Evolutionary conservation across 202 grass and related monocot species (phyloP), one percentile per base, ranked within the genome.

Genomic region (Zoysia matrella): DNA sequence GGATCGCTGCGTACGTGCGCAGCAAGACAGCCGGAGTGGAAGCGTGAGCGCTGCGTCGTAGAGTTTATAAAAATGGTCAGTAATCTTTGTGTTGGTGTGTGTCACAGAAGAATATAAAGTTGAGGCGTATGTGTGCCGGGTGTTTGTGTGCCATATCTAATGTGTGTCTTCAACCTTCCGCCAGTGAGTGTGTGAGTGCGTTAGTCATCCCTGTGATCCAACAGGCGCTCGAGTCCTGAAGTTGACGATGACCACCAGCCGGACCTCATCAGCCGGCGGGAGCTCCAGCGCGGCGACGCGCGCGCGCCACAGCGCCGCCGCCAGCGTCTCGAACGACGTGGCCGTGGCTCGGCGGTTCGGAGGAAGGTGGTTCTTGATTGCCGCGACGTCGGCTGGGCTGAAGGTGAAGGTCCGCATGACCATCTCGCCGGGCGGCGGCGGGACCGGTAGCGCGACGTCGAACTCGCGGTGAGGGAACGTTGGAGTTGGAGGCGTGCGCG

Each of bases 321-420:
- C 75, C 16, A 97, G 80, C 46, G 74, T 47, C 62, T 97, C 91
- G 82, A 90, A 97, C n/a, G 80, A 62, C 54, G 91, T 89, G n/a
- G 72, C 45, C 50, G 73, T 83, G 6, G 8, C 61, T 10, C 55
- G 50, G 50, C 83, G 74, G 10, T 4, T 3, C 6, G 49, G 58
- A 0, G 81, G 75, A 52, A 89, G 52, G 48, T 7, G 9, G 0
- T 75, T 11, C 15, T 75, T 75, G 52, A 97, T 85, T 1, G 72
- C 30, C 2, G 70, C 16, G 60, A 97, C 1, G 60, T 91, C 65
- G 6, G 14, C 2, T 3, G 67, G 13, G 1, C 71, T 50, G n/a
- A 93, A 91, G 13, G 80, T 78, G 86, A 90, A 92, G 10, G 91
- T 72, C 5, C 84, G 73, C 55, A 15, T 80, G 8, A 82, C 69